Percentiles rank a stretch among this genome's conserved stretches.
Conservation (phyloP, 2,329 filamentous ascomycete species). For the Sarocladium strictum region DNA sequence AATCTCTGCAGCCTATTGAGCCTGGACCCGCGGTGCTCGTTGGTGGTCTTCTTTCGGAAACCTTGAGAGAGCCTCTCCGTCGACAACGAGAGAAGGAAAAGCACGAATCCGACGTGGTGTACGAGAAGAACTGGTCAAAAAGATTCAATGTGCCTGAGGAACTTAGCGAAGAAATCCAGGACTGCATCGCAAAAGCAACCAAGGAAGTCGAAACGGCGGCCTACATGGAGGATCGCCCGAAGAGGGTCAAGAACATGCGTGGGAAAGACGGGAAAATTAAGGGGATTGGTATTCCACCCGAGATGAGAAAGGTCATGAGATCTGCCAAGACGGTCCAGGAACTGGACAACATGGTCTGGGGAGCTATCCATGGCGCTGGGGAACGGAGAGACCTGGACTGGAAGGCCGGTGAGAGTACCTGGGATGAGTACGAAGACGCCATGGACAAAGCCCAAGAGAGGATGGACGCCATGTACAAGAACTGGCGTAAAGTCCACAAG, state of each 20-base stretch:
- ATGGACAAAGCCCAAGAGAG: not conserved
- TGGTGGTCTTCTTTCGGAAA: not conserved
- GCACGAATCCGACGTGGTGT: not conserved
- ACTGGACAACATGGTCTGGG: not conserved
- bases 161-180: not conserved
- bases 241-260: slow-evolving; percentile 3
- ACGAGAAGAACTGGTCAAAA: not conserved
- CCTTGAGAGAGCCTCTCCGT: not conserved
- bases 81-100: not conserved
- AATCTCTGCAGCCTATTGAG: not conserved
- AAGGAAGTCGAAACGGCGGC: not conserved
- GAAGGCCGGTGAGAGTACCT: not conserved
- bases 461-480: not conserved
- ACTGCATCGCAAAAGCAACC: not conserved
- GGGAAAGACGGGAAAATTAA: not conserved
- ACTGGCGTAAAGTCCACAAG: not conserved
- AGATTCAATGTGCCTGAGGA: not conserved
- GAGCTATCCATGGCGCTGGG: not conserved
- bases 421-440: slow-evolving; percentile 1
- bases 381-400: not conserved
- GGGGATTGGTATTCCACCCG: not conserved
- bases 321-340: not conserved
- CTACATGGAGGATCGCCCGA: not conserved
- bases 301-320: too few relatives aligned
- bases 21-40: not conserved